phyloP scores from a whole-genome alignment of 2,329 filamentous ascomycete genomes.

The Pestalotiopsis sp. region DNA sequence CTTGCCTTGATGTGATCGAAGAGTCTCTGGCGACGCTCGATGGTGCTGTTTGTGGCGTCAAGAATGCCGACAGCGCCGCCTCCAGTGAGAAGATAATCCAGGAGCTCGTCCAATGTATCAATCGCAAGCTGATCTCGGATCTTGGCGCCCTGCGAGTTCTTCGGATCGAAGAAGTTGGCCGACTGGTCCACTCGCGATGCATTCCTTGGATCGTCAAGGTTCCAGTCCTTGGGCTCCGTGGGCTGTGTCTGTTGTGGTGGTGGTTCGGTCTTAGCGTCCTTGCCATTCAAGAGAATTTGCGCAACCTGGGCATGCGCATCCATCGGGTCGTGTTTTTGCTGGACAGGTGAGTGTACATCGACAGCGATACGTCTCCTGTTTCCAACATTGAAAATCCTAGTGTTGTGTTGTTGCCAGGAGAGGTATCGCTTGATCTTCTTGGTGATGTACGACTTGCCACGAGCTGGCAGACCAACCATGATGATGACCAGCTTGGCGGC shows the following conservation, averaged over 20 bases:
- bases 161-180: constrained; percentile 90
- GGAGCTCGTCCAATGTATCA: constrained; percentile 86
- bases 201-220: constrained; percentile 35
- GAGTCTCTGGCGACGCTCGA: constrained; percentile 79
- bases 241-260: constrained; percentile 30
- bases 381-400: constrained; percentile 95
- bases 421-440: constrained; percentile 96
- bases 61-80: constrained; percentile 92
- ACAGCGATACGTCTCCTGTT: constrained; percentile 83
- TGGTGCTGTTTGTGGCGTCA: constrained; percentile 95
- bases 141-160: constrained; percentile 79
- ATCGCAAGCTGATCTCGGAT: constrained; percentile 90
- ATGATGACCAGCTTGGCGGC: constrained; percentile 96
- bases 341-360: constrained; percentile 48
- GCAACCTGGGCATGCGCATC: constrained; percentile 56
- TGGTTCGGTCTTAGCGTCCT: constrained; percentile 31
- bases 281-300: constrained; percentile 60
- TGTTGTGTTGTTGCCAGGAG: constrained; percentile 97
- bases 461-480: constrained; percentile 94
- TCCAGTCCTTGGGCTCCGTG: constrained; percentile 40
- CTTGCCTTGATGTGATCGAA: constrained; percentile 81
- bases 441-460: constrained; percentile 98
- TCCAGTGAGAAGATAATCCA: constrained; percentile 82
- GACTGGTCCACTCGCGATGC: constrained; percentile 74
- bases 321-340: constrained; percentile 33